Evolutionary conservation across 2,329 filamentous ascomycete species (phyloP), one percentile per base, ranked within the genome.

Genomic region (Hansfordia pulvinata): DNA sequence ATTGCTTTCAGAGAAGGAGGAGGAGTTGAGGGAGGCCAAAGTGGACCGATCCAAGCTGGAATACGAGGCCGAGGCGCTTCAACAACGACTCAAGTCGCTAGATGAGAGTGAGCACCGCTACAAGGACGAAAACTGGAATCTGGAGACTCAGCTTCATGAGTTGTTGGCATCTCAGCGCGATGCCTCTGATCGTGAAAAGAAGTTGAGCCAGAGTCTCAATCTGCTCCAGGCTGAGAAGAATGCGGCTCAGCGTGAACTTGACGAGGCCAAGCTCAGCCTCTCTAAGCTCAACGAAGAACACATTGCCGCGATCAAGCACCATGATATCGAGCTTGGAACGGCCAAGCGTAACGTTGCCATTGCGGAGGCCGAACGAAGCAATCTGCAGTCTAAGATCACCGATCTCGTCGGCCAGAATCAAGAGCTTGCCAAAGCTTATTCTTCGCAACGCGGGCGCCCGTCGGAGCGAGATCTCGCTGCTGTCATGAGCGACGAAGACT

Each of bases 51-150:
- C 79, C 5, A 71, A 73, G 33, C 63, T 96, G 19, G 86, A 96
- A 49, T 68, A 82, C 18, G 86, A 94, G 38, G 69, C 76, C 0
- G 80, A 93, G 47, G 72, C 69, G 3, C 70, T 92, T 36, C 69
- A 78, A 28, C 82, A 92, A 49, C 74, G 85, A 18, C 61, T 96
- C 36, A 79, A 82, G 45, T 69, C 70, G 6, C 62, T 94, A 20
- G 86, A 94, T 41, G 90, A 98, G 53, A 93, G 81, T 47, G 90
- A 98, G 50, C 80, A 92, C 43, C 77, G 83, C 27, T 93, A 93
- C 58, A 96, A 94, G 55, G 90, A 98, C 45, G 90, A 96, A 52
- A 98, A 96, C 49, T 98, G 90, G 90, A 88, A 81, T 35, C 66
- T 98, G 19, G 90, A 98, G 52, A 93, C 86, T 0, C 82, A 85